Percentiles rank a stretch among this genome's conserved stretches.
These are phyloP conservation scores for Tanacetum coccineum DNA, from an alignment of 129 eudicot genomes.

Conservation along the genomic window DNA sequence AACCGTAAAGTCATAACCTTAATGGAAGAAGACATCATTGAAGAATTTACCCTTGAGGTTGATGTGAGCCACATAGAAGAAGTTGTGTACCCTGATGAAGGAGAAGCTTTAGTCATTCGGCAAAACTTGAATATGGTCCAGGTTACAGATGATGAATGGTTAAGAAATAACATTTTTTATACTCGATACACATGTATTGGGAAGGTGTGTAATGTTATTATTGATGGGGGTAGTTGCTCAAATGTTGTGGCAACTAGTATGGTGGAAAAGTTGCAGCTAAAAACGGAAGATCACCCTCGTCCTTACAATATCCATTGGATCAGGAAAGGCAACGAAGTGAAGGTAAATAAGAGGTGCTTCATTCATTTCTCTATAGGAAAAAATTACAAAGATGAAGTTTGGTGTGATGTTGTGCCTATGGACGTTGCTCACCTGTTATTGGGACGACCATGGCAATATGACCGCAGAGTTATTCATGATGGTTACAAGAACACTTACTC, in stretches of 20 bases:
- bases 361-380: neutral
- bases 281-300: neutral
- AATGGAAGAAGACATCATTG: too few species aligned
- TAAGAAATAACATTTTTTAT: neutral
- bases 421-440: neutral
- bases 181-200: neutral
- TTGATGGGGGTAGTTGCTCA: neutral
- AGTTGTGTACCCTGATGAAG: too few species aligned
- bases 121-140: too few species aligned
- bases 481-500: neutral
- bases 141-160: constrained; percentile 5
- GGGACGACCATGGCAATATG: constrained; percentile 2
- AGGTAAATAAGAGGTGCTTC: neutral
- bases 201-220: constrained; percentile 8
- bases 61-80: too few species aligned
- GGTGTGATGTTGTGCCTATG: constrained; percentile 6
- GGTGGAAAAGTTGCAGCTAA: neutral
- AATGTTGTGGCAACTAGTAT: neutral
- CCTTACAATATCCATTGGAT: neutral
- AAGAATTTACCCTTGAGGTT: too few species aligned
- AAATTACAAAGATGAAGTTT: neutral
- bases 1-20: too few species aligned
- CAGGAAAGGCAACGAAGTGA: neutral
- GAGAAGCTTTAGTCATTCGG: too few species aligned
- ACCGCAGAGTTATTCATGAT: constrained; percentile 1